Evolutionary conservation across 2,329 filamentous ascomycete genomes (phyloP).

Genomic region (Cryphonectria parasitica): DNA sequence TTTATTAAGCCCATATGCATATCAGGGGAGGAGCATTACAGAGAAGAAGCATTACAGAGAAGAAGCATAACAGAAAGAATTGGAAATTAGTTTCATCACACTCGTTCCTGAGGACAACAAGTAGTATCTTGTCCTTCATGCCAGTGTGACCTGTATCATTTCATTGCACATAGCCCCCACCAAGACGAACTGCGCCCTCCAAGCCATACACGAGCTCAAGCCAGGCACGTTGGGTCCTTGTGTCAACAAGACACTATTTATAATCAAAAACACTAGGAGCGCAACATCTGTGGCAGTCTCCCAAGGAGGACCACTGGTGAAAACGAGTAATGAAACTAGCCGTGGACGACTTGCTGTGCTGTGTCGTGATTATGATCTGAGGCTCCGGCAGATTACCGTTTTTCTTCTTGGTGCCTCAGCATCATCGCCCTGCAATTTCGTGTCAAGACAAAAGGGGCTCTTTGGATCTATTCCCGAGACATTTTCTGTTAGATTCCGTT

Average conservation of each 20-base stretch:
- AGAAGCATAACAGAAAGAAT: too few species aligned
- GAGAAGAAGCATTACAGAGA: too few species aligned
- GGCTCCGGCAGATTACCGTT: background rate
- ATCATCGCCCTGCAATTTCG: background rate
- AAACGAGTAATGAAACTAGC: constrained; percentile 43
- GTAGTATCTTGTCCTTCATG: too few species aligned
- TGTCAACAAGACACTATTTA: constrained; percentile 31
- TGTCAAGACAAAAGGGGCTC: background rate
- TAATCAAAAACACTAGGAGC: constrained; percentile 31
- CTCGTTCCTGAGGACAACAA: too few species aligned
- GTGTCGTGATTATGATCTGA: constrained; percentile 14
- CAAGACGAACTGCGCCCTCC: background rate
- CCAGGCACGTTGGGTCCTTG: constrained; percentile 36
- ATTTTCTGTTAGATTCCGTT: background rate
- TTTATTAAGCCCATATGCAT: too few species aligned
- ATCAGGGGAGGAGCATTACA: too few species aligned
- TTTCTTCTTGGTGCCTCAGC: background rate
- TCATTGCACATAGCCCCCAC: too few species aligned
- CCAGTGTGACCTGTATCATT: too few species aligned
- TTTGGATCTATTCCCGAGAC: background rate
- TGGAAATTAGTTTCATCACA: too few species aligned
- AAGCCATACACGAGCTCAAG: constrained; percentile 35
- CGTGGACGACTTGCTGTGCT: constrained; percentile 44
- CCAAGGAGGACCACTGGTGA: constrained; percentile 39
- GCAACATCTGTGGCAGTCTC: constrained; percentile 38